phyloP scores from a whole-genome alignment of 192 early-diverging fungal genomes.

The Funneliformis geosporum region DNA sequence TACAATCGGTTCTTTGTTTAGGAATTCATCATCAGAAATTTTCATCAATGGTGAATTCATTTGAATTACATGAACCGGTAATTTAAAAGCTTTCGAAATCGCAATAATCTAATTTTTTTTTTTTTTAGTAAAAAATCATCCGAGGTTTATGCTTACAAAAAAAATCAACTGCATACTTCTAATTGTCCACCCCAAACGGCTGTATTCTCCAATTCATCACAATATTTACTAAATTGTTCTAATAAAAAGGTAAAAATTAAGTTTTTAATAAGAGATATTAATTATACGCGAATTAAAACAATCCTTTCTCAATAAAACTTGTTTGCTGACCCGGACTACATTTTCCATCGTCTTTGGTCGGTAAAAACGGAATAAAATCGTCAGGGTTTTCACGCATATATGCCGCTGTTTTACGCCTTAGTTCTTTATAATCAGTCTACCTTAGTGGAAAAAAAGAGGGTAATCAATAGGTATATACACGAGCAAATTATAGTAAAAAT shows the following conservation, averaged over 20 bases:
- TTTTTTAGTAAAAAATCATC: background rate
- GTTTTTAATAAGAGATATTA: background rate
- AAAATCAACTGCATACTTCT: slow-evolving; percentile 61
- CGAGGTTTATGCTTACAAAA: background rate
- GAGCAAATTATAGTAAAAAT: background rate
- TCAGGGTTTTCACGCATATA: slow-evolving; percentile 80
- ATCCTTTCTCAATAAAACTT: background rate
- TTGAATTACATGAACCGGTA: slow-evolving; percentile 87
- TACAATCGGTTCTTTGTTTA: slow-evolving; percentile 59
- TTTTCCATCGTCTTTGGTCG: slow-evolving; percentile 76
- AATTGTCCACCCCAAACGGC: slow-evolving; percentile 94
- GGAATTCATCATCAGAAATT: slow-evolving; percentile 73
- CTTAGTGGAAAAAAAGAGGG: background rate
- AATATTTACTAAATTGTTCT: slow-evolving; percentile 77
- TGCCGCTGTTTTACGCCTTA: slow-evolving; percentile 72
- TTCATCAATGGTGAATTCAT: slow-evolving; percentile 75
- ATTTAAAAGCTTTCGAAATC: slow-evolving; percentile 68
- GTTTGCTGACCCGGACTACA: slow-evolving; percentile 50
- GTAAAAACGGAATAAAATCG: slow-evolving; percentile 90
- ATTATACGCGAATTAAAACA: background rate
- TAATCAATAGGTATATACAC: too few relatives aligned
- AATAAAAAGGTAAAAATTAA: slow-evolving; percentile 19
- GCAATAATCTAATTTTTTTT: slow-evolving; percentile 72
- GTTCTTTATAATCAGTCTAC: slow-evolving; percentile 56
- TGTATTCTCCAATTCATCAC: slow-evolving; percentile 73